Evolutionary conservation across 2,329 filamentous ascomycete genomes (phyloP), one percentile per base, ranked within the genome.

Genomic region (Penicillium freii): DNA sequence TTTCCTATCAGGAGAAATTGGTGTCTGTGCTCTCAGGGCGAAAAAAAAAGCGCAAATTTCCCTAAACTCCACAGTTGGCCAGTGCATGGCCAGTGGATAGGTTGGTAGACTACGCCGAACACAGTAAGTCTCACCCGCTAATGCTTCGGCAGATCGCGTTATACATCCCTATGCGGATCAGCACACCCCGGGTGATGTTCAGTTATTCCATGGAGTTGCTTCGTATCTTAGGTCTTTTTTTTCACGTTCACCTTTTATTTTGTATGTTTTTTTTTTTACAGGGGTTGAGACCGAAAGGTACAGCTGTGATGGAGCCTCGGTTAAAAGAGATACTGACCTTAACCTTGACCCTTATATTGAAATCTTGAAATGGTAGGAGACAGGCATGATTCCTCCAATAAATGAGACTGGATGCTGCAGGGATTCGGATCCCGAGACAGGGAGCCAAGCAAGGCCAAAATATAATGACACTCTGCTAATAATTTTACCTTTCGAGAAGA

Each of bases 101-200:
- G 40, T 58, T 54, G 56, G 40, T n/a, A 33, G 21, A 49, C 64
- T 66, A 66, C 59, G 33, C 63, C 60, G 44, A 49, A 66, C 51
- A 60, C 23, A 57, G 64, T 64, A 66, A 66, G 64, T 66, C 57
- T 59, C 51, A 55, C 54, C 64, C 61, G 60, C 63, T 56, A 45
- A 56, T 50, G 43, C 58, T 62, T 65, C 63, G 64, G 62, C 46
- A 65, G 62, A 66, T 66, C 64, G 60, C 57, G 57, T 56, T 57
- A 45, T 46, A 38, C 17, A 55, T 29, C 50, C 44, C 33, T 33
- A 17, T 46, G 50, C 21, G 31, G 54, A 56, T 56, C 42, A 52
- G 38, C 34, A 51, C 52, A 49, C 56, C 58, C 55, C 55, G 45
- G 58, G 52, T 57, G 57, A 31, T 60, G 56, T 55, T 60, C 55